phyloP scores from a whole-genome alignment of 306 rosid genomes.

The Gastrolobium bilobum region DNA sequence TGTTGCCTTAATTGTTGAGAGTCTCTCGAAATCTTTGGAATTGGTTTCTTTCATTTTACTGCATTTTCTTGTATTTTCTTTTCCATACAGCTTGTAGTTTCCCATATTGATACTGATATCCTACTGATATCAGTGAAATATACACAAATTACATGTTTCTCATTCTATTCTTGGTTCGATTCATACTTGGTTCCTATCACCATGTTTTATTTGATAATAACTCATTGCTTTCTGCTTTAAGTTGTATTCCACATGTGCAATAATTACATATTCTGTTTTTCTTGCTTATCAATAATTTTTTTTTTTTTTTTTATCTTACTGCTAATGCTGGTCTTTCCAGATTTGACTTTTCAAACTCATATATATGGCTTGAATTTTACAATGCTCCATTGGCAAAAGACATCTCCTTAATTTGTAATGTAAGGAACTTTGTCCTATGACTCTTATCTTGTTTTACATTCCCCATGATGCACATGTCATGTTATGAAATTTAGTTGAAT shows the following conservation, averaged over 20 bases:
- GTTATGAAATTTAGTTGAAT: slow-evolving; percentile 38
- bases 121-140: too few relatives aligned
- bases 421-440: slow-evolving; percentile 58
- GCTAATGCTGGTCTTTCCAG: slow-evolving; percentile 57
- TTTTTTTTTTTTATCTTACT: slow-evolving; percentile 29
- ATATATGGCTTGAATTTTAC: slow-evolving; percentile 91
- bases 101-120: too few relatives aligned
- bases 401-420: slow-evolving; percentile 77
- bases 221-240: slow-evolving; percentile 14
- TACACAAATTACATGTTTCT: background rate
- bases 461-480: slow-evolving; percentile 10
- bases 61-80: too few relatives aligned
- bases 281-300: background rate
- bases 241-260: slow-evolving; percentile 23
- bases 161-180: background rate
- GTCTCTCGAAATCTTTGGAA: too few relatives aligned
- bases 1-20: too few relatives aligned
- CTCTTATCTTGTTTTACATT: slow-evolving; percentile 26
- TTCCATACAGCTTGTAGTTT: too few relatives aligned
- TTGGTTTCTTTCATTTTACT: too few relatives aligned
- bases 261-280: slow-evolving; percentile 33
- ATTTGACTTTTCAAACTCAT: slow-evolving; percentile 85
- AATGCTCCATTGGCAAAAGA: slow-evolving; percentile 84
- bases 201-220: slow-evolving; percentile 8
- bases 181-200: too few relatives aligned